phyloP scores from a whole-genome alignment of 1,284 basidiomycete genomes.

The Athelia psychrophila region DNA sequence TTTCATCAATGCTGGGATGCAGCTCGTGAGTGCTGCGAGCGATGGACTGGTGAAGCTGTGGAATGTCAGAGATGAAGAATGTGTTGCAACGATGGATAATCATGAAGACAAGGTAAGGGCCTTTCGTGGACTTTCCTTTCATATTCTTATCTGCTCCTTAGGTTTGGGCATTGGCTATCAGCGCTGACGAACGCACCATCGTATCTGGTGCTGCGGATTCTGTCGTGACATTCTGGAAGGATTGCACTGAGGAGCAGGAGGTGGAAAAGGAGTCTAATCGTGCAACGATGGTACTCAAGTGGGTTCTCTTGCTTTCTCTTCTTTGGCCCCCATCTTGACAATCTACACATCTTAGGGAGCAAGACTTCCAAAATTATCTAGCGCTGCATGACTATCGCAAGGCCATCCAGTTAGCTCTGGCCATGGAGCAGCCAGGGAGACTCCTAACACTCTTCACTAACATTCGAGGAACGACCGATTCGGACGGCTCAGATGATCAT shows the following conservation, averaged over 20 bases:
- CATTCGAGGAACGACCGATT: slow-evolving; percentile 38
- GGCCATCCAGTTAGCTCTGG: slow-evolving; percentile 88
- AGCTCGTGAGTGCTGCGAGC: slow-evolving; percentile 86
- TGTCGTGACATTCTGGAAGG: slow-evolving; percentile 91
- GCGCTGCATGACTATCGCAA: slow-evolving; percentile 86
- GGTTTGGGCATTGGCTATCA: slow-evolving; percentile 92
- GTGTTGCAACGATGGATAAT: slow-evolving; percentile 87
- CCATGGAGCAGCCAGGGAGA: slow-evolving; percentile 91
- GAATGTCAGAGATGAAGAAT: slow-evolving; percentile 90
- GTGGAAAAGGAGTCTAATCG: slow-evolving; percentile 71
- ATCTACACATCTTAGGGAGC: slow-evolving; percentile 60
- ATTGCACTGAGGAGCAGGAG: slow-evolving; percentile 82
- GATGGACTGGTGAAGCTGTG: slow-evolving; percentile 97
- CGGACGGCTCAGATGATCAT: slow-evolving; percentile 10
- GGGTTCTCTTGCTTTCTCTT: slow-evolving; percentile 25
- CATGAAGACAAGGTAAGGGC: slow-evolving; percentile 87
- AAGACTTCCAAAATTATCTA: slow-evolving; percentile 93
- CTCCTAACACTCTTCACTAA: slow-evolving; percentile 80
- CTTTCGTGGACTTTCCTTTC: slow-evolving; percentile 4
- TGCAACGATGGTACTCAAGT: slow-evolving; percentile 76
- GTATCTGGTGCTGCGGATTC: slow-evolving; percentile 96
- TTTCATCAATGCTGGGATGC: slow-evolving; percentile 83
- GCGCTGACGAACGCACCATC: slow-evolving; percentile 74
- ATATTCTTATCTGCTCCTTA: slow-evolving; percentile 25
- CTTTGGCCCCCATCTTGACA: slow-evolving; percentile 5